A percentile compares a stretch with the other conserved stretches of the same genome.
phyloP scores from a whole-genome alignment of 2,329 filamentous ascomycete genomes.

The Aspergillus latus region DNA sequence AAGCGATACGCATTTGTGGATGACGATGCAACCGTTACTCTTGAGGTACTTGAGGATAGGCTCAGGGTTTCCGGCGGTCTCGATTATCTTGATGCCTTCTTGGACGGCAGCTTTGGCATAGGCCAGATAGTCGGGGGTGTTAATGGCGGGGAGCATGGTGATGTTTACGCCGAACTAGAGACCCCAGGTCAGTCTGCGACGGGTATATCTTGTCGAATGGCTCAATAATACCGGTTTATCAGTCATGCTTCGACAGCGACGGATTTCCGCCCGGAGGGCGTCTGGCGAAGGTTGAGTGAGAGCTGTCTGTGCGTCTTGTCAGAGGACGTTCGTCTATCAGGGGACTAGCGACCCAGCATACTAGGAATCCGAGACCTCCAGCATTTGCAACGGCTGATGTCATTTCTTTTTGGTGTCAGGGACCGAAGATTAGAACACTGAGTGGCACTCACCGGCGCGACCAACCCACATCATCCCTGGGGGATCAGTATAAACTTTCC shows the following conservation, averaged over 20 bases:
- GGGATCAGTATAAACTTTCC: neutral
- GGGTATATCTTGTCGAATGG: neutral
- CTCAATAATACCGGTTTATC: slow-evolving; percentile 4
- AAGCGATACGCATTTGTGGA: slow-evolving; percentile 98
- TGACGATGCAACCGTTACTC: slow-evolving; percentile 69
- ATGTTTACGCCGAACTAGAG: slow-evolving; percentile 13
- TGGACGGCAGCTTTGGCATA: slow-evolving; percentile 91
- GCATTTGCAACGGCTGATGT: slow-evolving; percentile 11
- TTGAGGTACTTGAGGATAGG: slow-evolving; percentile 88
- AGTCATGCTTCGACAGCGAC: slow-evolving; percentile 8
- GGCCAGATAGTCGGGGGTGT: slow-evolving; percentile 77
- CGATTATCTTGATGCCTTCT: slow-evolving; percentile 85
- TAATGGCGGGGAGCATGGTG: slow-evolving; percentile 12
- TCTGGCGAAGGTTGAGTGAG: slow-evolving; percentile 8
- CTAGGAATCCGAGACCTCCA: slow-evolving; percentile 11
- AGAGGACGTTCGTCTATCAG: neutral
- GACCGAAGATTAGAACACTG: neutral
- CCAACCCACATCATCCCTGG: slow-evolving; percentile 15
- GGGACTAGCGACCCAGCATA: neutral
- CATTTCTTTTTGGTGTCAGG: slow-evolving; percentile 3
- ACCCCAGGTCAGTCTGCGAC: neutral
- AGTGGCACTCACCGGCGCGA: neutral
- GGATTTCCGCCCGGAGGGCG: slow-evolving; percentile 8
- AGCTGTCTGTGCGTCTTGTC: neutral
- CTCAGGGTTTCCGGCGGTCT: slow-evolving; percentile 83